Evolutionary conservation across 2,329 filamentous ascomycete genomes (phyloP).

Genomic region (Neofusicoccum umdonicola): DNA sequence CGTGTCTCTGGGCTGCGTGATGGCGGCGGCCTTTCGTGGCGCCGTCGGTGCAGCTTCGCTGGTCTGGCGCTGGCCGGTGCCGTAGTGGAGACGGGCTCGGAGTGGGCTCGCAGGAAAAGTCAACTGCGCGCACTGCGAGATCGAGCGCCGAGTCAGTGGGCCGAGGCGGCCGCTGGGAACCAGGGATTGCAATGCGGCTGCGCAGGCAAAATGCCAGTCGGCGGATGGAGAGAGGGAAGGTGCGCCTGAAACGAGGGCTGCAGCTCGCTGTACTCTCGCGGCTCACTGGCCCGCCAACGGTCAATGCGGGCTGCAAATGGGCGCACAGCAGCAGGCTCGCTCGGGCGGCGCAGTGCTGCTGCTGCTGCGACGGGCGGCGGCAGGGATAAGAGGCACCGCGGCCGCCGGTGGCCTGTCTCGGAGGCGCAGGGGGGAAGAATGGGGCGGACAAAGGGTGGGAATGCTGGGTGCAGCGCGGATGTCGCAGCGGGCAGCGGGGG

Average conservation of each 20-base stretch:
- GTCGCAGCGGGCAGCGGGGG: background rate
- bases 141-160: slow-evolving; percentile 17
- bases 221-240: slow-evolving; percentile 18
- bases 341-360: background rate
- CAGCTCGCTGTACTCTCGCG: slow-evolving; percentile 13
- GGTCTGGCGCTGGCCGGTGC: slow-evolving; percentile 9
- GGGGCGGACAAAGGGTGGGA: slow-evolving; percentile 15
- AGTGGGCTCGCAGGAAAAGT: slow-evolving; percentile 12
- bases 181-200: slow-evolving; percentile 12
- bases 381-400: slow-evolving; percentile 5
- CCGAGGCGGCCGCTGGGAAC: slow-evolving; percentile 15
- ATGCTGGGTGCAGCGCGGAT: slow-evolving; percentile 9
- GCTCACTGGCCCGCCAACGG: slow-evolving; percentile 13
- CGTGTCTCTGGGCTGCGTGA: slow-evolving; percentile 8
- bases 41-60: slow-evolving; percentile 14
- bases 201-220: slow-evolving; percentile 14
- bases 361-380: slow-evolving; percentile 1
- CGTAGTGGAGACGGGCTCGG: slow-evolving; percentile 14
- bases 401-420: background rate
- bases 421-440: slow-evolving; percentile 14
- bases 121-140: background rate
- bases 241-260: slow-evolving; percentile 19
- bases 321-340: slow-evolving; percentile 13
- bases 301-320: slow-evolving; percentile 16
- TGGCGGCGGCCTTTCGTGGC: slow-evolving; percentile 10